Percentiles rank a stretch among this genome's conserved stretches.
Evolutionary conservation across 2,329 filamentous ascomycete species (phyloP).

Genomic region (Claviceps sp.): DNA sequence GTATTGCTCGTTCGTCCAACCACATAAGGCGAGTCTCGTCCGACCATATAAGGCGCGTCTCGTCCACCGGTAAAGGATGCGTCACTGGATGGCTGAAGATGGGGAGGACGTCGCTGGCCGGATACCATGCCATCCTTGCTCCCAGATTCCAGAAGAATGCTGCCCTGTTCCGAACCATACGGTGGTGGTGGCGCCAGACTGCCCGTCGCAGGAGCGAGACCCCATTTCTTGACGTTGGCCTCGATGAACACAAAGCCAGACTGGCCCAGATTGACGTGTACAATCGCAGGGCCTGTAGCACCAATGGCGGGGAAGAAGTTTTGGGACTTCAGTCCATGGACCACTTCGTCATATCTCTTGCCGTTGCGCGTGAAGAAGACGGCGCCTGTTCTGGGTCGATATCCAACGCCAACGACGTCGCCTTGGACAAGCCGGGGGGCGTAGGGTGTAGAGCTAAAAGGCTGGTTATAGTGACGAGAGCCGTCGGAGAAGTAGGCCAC

Average conservation of each 20-base stretch:
- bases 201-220: slow-evolving; percentile 86
- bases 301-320: slow-evolving; percentile 98
- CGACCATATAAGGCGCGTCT: background rate
- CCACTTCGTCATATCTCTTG: slow-evolving; percentile 90
- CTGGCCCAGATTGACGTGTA: slow-evolving; percentile 97
- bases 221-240: slow-evolving; percentile 99
- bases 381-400: slow-evolving; percentile 83
- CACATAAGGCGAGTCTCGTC: slow-evolving; percentile 17
- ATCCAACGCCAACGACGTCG: slow-evolving; percentile 91
- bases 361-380: slow-evolving; percentile 98
- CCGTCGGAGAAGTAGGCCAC: slow-evolving; percentile 85
- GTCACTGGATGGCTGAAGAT: slow-evolving; percentile 31
- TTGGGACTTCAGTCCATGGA: slow-evolving; percentile 81
- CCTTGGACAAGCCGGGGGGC: slow-evolving; percentile 80
- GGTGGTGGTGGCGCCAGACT: slow-evolving; percentile 90
- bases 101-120: slow-evolving; percentile 25
- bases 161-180: slow-evolving; percentile 93
- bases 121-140: slow-evolving; percentile 44
- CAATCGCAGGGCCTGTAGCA: slow-evolving; percentile 79
- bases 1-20: slow-evolving; percentile 31
- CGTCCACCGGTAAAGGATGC: slow-evolving; percentile 23
- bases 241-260: slow-evolving; percentile 98
- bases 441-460: slow-evolving; percentile 68
- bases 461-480: slow-evolving; percentile 80
- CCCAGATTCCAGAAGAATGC: slow-evolving; percentile 83